These are phyloP conservation scores for Fonsecaea erecta DNA, from an alignment of 2,329 filamentous ascomycete species.

Conservation along the genomic window DNA sequence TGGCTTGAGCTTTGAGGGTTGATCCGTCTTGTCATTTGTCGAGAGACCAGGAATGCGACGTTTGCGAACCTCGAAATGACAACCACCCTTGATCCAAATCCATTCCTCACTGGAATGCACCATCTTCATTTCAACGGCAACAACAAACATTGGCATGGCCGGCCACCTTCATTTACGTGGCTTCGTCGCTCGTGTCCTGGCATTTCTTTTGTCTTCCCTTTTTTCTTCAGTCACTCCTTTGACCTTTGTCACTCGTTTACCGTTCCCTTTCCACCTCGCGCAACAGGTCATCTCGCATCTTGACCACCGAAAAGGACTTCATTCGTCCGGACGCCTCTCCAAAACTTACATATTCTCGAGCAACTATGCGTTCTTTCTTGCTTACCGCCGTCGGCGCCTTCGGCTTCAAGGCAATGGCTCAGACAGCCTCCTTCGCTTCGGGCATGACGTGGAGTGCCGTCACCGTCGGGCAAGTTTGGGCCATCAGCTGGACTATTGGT, in stretches of 20 bases:
- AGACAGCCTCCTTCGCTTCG: slow-evolving; percentile 26
- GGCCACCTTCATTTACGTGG: slow-evolving; percentile 18
- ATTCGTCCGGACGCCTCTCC: neutral
- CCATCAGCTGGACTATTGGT: slow-evolving; percentile 32
- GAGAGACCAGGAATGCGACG: neutral
- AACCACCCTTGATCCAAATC: neutral
- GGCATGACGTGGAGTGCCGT: slow-evolving; percentile 30
- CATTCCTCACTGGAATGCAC: slow-evolving; percentile 15
- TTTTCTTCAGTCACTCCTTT: slow-evolving; percentile 22
- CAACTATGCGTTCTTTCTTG: slow-evolving; percentile 14
- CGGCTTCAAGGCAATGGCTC: slow-evolving; percentile 28
- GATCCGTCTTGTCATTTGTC: neutral
- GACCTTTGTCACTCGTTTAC: neutral
- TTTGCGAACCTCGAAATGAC: neutral
- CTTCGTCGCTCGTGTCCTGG: slow-evolving; percentile 7
- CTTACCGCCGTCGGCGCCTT: slow-evolving; percentile 28
- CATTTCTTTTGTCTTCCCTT: neutral
- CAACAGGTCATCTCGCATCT: neutral
- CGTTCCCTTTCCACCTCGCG: neutral
- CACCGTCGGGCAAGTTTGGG: slow-evolving; percentile 30
- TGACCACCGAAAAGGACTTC: neutral
- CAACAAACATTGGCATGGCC: slow-evolving; percentile 15
- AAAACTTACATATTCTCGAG: neutral
- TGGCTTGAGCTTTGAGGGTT: neutral
- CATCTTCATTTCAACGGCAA: neutral